phyloP scores from a whole-genome alignment of 805 yeast genomes.

The Starmerella vitae region DNA sequence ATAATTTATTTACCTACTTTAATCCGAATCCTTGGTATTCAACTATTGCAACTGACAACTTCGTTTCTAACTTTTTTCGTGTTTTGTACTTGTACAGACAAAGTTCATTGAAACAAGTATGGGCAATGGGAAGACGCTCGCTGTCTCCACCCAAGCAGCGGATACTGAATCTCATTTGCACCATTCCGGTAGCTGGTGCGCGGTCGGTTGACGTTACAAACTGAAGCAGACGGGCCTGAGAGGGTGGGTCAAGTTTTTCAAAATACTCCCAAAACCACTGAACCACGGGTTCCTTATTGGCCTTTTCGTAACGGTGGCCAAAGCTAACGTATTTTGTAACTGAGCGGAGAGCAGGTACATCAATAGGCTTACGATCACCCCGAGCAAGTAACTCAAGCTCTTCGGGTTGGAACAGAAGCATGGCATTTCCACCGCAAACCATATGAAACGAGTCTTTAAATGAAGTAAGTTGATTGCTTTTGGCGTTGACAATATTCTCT shows the following conservation, averaged over 20 bases:
- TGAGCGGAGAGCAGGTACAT: slow-evolving; percentile 49
- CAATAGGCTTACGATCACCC: slow-evolving; percentile 62
- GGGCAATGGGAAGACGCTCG: slow-evolving; percentile 65
- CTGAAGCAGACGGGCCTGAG: slow-evolving; percentile 50
- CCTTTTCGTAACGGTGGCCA: slow-evolving; percentile 28
- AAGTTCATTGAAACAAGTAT: slow-evolving; percentile 88
- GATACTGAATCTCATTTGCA: slow-evolving; percentile 60
- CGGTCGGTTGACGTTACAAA: slow-evolving; percentile 88
- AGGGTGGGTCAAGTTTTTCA: slow-evolving; percentile 30
- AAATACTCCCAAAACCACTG: slow-evolving; percentile 84
- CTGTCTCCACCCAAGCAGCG: slow-evolving; percentile 37
- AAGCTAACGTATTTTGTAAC: slow-evolving; percentile 68
- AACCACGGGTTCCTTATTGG: slow-evolving; percentile 31
- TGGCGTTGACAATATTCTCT: slow-evolving; percentile 38
- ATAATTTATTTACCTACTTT: slow-evolving; percentile 28
- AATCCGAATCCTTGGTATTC: slow-evolving; percentile 84
- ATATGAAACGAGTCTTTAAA: slow-evolving; percentile 59
- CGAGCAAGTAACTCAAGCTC: slow-evolving; percentile 69
- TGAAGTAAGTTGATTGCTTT: slow-evolving; percentile 37
- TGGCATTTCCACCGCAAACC: slow-evolving; percentile 69
- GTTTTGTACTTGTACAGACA: slow-evolving; percentile 55
- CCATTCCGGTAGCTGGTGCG: slow-evolving; percentile 84
- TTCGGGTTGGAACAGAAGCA: slow-evolving; percentile 64
- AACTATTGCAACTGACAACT: slow-evolving; percentile 53
- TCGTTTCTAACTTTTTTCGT: slow-evolving; percentile 40